Conservation (phyloP, 108 stramenopile genomes). For the Parietichytrium sp. region DNA sequence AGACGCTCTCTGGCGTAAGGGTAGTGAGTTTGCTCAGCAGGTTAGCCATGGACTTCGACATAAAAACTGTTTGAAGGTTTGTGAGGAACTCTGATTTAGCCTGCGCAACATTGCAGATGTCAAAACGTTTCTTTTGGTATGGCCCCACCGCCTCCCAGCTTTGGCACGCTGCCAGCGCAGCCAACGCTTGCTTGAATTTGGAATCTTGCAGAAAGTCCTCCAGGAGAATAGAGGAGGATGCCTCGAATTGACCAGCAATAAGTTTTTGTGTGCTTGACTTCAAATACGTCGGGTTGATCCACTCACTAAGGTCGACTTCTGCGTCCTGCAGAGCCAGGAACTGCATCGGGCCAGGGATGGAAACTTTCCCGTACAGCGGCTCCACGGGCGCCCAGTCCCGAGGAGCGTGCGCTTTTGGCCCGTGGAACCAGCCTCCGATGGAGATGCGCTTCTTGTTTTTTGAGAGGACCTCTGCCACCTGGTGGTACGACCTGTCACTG, state of each 20-base stretch:
- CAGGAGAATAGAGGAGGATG: neutral
- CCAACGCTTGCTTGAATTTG: neutral
- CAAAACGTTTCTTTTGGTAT: slow-evolving; percentile 16
- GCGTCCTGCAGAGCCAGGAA: neutral
- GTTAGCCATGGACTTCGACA: neutral
- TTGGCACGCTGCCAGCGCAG: neutral
- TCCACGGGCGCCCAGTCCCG: neutral
- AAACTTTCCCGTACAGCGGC: neutral
- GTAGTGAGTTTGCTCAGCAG: neutral
- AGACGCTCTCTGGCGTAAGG: neutral
- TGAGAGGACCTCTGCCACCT: slow-evolving; percentile 44
- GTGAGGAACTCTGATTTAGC: neutral
- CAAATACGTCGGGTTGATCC: slow-evolving; percentile 19
- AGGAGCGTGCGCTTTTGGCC: neutral
- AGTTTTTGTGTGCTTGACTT: neutral
- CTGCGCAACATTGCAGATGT: neutral
- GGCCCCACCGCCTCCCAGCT: neutral
- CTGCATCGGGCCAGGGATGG: neutral
- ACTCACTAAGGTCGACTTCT: neutral
- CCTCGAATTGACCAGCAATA: neutral
- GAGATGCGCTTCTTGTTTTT: neutral
- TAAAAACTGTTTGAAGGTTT: neutral
- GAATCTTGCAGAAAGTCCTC: neutral
- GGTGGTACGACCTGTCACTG: slow-evolving; percentile 7
- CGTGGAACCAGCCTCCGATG: slow-evolving; percentile 44